phyloP scores from a whole-genome alignment of 805 yeast genomes.

The Maudiozyma turicensis region DNA sequence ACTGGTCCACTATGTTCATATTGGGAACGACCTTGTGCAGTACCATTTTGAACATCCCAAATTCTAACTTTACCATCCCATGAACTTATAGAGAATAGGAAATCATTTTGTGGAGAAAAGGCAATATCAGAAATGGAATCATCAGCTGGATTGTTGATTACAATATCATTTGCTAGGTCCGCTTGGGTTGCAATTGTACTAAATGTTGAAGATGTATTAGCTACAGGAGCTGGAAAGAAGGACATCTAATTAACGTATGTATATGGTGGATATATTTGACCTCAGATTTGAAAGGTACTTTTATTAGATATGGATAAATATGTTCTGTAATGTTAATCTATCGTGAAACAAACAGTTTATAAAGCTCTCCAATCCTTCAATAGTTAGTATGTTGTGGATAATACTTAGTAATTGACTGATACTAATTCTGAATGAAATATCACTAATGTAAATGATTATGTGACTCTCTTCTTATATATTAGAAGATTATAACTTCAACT shows the following conservation, averaged over 20 bases:
- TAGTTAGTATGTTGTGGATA: no score
- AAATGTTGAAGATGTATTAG: constrained; percentile 6
- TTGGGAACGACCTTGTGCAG: constrained; percentile 78
- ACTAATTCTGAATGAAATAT: no score
- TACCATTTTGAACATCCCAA: constrained; percentile 77
- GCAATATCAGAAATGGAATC: constrained; percentile 78
- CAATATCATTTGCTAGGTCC: constrained; percentile 54
- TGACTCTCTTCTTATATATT: no score
- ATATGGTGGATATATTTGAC: no score
- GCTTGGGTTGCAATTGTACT: constrained; percentile 26
- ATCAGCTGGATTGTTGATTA: constrained; percentile 75
- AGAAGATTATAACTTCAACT: no score
- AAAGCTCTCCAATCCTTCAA: no score
- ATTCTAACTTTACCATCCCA: constrained; percentile 96
- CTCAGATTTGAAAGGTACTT: no score
- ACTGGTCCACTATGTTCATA: constrained; percentile 89
- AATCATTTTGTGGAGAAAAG: constrained; percentile 80
- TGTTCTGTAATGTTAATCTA: no score
- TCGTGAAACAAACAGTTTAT: no score
- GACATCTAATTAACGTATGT: constrained; percentile 10
- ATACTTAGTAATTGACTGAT: no score
- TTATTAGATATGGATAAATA: no score
- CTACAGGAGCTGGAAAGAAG: constrained; percentile 9
- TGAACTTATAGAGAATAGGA: constrained; percentile 63
- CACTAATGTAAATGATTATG: no score